Conservation (phyloP, 192 early-diverging fungal species). For the Rhizoclosmatium globosum region DNA sequence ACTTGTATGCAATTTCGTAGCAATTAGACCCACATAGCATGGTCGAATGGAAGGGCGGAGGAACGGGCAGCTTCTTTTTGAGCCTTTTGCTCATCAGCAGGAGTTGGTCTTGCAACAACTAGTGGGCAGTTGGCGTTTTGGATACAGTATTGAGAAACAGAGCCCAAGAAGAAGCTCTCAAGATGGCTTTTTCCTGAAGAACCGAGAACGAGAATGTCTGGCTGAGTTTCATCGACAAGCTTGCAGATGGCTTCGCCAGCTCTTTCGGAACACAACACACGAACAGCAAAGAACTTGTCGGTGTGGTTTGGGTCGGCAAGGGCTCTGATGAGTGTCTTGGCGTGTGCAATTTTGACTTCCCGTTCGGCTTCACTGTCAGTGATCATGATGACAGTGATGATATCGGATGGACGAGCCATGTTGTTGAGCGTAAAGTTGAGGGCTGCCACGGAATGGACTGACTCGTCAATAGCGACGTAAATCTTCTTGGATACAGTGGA, state of each 20-base stretch:
- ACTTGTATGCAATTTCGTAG: no score
- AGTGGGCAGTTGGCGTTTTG: conserved; percentile 45
- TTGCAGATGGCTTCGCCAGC: conserved; percentile 43
- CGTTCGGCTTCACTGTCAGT: conserved; percentile 44
- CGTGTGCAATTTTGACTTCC: conserved; percentile 9
- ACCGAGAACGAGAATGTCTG: conserved; percentile 52
- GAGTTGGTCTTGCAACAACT: conserved; percentile 41
- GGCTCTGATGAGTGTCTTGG: conserved; percentile 49
- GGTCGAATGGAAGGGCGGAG: not conserved
- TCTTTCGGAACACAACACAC: conserved; percentile 17
- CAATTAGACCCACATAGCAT: conserved; percentile 11
- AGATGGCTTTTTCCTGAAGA: conserved; percentile 49
- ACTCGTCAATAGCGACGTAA: conserved; percentile 51
- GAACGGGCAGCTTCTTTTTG: not conserved
- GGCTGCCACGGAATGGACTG: conserved; percentile 46
- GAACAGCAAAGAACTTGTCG: conserved; percentile 37
- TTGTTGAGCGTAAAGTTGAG: conserved; percentile 48
- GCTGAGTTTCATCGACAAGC: conserved; percentile 44
- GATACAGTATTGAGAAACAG: conserved; percentile 49
- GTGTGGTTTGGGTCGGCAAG: conserved; percentile 39
- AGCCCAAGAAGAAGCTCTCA: conserved; percentile 47
- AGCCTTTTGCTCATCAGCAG: conserved; percentile 27
- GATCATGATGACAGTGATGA: conserved; percentile 39
- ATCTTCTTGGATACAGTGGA: conserved; percentile 15
- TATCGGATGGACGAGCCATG: conserved; percentile 33